Base-by-base conservation (phyloP, 2,329 filamentous ascomycete species). In the Venturia pyrina region DNA sequence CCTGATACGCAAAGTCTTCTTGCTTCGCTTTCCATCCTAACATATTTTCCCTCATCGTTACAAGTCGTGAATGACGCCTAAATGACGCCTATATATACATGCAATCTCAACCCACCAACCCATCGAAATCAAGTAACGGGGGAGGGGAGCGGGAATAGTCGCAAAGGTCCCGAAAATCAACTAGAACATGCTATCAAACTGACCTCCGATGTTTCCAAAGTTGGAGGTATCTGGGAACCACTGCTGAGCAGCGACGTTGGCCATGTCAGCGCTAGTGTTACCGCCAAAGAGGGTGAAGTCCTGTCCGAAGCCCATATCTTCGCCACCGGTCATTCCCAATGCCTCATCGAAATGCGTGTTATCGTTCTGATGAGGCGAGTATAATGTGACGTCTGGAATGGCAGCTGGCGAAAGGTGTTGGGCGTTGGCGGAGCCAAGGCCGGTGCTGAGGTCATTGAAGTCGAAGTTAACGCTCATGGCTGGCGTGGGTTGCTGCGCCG, bases 361-460 rank as follows among this genome's bases (percentile, higher is more conserved):
- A 21, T 79, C 78, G 67, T 86, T 75, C 0, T 87, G 87, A 53
- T 82, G 81, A 61, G 89, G 86, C 11, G 88, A 89, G 75, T 82
- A 89, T 41, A 91, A 81, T 78, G 90, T 89, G 1, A 86, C 78
- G 67, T 88, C 87, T 44, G 83, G 82, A 70, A 90, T 88, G 5
- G 87, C 89, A 65, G 82, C 81, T 10, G 88, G 88, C 3, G 89
- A 91, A 68, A 91, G 83, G 68, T 90, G 87, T 34, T 59, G 46
- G 44, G 75, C 73, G 7, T 76, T 70, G 46, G 72, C 69, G 24
- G 72, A 15, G 32, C 32, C 53, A 19, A 59, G 28, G n/a, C 68
- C 57, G 5, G 50, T 40, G 46, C 50, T 48, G 60, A 62, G 19
- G n/a, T 63, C 34, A 7, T 56, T 43, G 34, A 59, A 61, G 21